Evolutionary conservation across 192 early-diverging fungal genomes (phyloP).

Genomic region (Rhizoclosmatium globosum): DNA sequence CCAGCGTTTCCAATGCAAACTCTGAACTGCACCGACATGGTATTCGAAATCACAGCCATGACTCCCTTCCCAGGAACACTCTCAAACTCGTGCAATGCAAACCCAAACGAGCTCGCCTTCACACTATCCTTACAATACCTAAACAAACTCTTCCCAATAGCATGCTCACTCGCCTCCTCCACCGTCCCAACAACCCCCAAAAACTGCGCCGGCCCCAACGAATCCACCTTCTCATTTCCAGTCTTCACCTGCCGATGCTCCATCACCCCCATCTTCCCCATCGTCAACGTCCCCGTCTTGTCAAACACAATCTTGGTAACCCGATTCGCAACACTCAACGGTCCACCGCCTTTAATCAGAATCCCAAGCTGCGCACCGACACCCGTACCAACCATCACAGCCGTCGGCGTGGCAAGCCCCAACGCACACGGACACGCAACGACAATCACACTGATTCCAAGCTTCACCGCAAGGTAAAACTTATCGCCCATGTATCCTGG

Average conservation of each 20-base stretch:
- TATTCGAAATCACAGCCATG: background rate
- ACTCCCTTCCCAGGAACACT: conserved; percentile 27
- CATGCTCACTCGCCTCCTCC: conserved; percentile 89
- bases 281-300: conserved; percentile 96
- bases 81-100: conserved; percentile 23
- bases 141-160: conserved; percentile 69
- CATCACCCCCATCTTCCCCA: conserved; percentile 60
- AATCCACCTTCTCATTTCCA: background rate
- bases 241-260: background rate
- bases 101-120: conserved; percentile 46
- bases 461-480: conserved; percentile 29
- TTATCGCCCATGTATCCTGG: conserved; percentile 1
- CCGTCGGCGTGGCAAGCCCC: conserved; percentile 95
- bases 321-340: conserved; percentile 81
- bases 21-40: background rate
- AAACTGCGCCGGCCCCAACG: conserved; percentile 47
- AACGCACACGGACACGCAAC: conserved; percentile 98
- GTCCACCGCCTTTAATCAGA: conserved; percentile 93
- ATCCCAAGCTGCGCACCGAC: conserved; percentile 95
- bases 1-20: conserved; percentile 2
- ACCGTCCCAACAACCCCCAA: conserved; percentile 76
- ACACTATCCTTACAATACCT: conserved; percentile 43
- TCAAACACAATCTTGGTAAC: conserved; percentile 94
- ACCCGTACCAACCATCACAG: conserved; percentile 98
- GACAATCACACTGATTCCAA: conserved; percentile 94